phyloP scores from a whole-genome alignment of 192 early-diverging fungal genomes.

The Powellomyces hirtus region DNA sequence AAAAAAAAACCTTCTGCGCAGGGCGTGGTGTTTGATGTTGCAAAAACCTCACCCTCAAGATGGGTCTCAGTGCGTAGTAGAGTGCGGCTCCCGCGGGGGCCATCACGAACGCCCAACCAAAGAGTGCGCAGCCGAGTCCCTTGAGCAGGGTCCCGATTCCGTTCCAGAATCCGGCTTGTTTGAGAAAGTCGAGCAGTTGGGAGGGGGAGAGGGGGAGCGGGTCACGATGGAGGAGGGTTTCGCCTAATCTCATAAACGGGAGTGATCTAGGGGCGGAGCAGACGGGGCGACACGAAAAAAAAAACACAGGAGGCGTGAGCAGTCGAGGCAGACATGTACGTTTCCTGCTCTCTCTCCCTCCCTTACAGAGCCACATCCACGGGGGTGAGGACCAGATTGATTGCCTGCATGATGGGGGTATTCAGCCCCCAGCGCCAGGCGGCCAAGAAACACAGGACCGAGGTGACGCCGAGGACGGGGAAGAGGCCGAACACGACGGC shows the following conservation, averaged over 20 bases:
- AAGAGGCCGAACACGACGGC: constrained; percentile 24
- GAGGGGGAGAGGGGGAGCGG: constrained; percentile 19
- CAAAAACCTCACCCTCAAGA: background rate
- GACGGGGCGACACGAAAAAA: background rate
- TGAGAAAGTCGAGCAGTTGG: background rate
- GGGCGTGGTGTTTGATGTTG: background rate
- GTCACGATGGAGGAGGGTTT: constrained; percentile 6
- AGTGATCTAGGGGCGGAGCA: constrained; percentile 11
- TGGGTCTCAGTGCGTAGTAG: constrained; percentile 13
- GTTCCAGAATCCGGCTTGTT: constrained; percentile 8
- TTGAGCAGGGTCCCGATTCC: background rate
- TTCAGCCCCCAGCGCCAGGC: constrained; percentile 22
- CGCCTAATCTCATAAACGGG: constrained; percentile 29
- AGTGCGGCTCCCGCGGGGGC: constrained; percentile 3
- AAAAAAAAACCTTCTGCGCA: background rate
- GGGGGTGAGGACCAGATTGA: constrained; percentile 27
- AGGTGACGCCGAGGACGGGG: constrained; percentile 22
- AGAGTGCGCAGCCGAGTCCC: constrained; percentile 20
- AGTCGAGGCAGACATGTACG: background rate
- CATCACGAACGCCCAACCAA: constrained; percentile 27
- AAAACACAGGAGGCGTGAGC: background rate
- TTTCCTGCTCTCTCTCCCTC: background rate
- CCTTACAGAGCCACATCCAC: constrained; percentile 15
- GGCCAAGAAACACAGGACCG: constrained; percentile 16
- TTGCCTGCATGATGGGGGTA: constrained; percentile 29